A percentile compares a stretch with the other conserved stretches of the same genome.
Evolutionary conservation across 805 yeast genomes (phyloP).

Genomic region (Saturnispora sekii): DNA sequence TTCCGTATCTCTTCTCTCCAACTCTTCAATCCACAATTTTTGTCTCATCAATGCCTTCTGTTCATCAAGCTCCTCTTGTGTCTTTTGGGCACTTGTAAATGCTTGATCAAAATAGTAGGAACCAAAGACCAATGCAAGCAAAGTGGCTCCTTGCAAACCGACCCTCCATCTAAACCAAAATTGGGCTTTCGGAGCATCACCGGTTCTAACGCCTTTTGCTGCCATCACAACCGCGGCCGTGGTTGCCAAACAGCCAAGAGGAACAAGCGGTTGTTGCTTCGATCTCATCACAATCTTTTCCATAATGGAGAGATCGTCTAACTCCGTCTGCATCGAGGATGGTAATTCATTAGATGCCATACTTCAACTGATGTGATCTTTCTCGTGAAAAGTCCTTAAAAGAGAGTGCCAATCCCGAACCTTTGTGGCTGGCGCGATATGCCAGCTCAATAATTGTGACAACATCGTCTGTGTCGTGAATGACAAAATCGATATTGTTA

Average conservation of each 20-base stretch:
- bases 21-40: conserved; percentile 76
- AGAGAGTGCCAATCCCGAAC: conserved; percentile 81
- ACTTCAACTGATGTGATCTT: background rate
- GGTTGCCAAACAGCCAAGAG: conserved; percentile 71
- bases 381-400: conserved; percentile 51
- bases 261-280: conserved; percentile 84
- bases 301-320: conserved; percentile 42
- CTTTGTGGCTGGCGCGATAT: conserved; percentile 85
- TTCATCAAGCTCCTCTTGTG: conserved; percentile 55
- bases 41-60: conserved; percentile 84
- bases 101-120: conserved; percentile 57
- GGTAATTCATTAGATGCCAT: conserved; percentile 36
- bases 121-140: conserved; percentile 75
- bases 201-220: conserved; percentile 61
- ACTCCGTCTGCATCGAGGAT: conserved; percentile 41
- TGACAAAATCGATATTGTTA: conserved; percentile 78
- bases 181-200: conserved; percentile 70
- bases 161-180: conserved; percentile 86
- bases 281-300: conserved; percentile 53
- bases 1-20: conserved; percentile 76
- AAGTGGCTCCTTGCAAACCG: conserved; percentile 73
- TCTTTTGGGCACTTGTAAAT: conserved; percentile 29
- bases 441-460: conserved; percentile 86
- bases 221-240: conserved; percentile 75
- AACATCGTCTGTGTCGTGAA: conserved; percentile 76